Conservation (phyloP, 208 protist species). For the Acanthamoeba culbertsoni region DNA sequence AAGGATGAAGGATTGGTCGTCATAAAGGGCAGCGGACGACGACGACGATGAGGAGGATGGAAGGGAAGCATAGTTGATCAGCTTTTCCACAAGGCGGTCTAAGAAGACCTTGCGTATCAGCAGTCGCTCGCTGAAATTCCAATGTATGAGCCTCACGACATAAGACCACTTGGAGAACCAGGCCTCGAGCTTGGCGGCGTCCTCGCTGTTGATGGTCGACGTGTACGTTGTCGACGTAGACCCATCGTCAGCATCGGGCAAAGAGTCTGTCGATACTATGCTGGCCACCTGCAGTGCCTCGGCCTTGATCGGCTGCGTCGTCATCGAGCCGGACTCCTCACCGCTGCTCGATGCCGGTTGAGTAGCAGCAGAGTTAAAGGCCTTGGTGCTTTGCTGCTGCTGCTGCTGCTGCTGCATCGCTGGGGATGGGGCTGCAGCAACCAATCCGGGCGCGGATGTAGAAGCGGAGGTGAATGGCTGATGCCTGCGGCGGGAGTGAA, state of each 20-base stretch:
- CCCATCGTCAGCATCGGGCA: too few relatives aligned
- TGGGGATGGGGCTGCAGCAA: not conserved
- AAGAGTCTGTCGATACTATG: too few relatives aligned
- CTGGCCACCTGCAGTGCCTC: too few relatives aligned
- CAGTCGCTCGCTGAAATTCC: constrained; percentile 8
- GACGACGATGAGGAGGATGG: not conserved
- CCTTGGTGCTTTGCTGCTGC: not conserved
- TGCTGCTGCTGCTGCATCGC: not conserved
- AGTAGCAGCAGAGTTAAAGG: too few relatives aligned
- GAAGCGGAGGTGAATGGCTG: not conserved
- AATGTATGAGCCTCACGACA: not conserved
- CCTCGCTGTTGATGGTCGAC: too few relatives aligned
- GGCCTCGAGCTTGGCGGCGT: not conserved
- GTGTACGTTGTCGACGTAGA: too few relatives aligned
- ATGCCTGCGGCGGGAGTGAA: not conserved
- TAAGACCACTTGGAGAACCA: not conserved
- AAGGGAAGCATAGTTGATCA: not conserved
- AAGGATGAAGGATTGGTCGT: not conserved
- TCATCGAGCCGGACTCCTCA: too few relatives aligned
- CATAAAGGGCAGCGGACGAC: not conserved
- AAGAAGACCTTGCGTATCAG: not conserved
- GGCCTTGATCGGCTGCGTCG: too few relatives aligned
- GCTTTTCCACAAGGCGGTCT: not conserved
- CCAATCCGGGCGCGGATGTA: not conserved
- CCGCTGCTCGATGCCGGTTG: too few relatives aligned